These are phyloP conservation scores for Penicillium roqueforti DNA, from an alignment of 495 filamentous ascomycete species.

Conservation along the genomic window DNA sequence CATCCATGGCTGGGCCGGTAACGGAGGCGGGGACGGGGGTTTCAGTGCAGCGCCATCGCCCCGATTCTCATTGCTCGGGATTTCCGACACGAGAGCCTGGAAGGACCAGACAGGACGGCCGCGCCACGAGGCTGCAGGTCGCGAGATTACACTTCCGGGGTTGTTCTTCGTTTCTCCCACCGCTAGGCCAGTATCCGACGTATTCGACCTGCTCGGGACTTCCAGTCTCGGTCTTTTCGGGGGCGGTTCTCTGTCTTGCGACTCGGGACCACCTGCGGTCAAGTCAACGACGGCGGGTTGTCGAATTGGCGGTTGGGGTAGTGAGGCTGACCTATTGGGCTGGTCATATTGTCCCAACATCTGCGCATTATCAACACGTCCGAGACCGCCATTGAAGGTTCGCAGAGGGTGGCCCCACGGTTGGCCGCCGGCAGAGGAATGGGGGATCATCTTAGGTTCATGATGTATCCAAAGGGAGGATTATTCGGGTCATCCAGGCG, in stretches of 20 bases:
- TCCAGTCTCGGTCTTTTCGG: constrained; percentile 41
- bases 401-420: constrained; percentile 40
- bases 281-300: constrained; percentile 40
- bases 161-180: constrained; percentile 33
- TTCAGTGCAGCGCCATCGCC: constrained; percentile 28
- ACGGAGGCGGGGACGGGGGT: constrained; percentile 37
- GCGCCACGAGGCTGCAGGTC: constrained; percentile 36
- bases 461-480: constrained; percentile 29
- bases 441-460: constrained; percentile 47
- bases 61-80: constrained; percentile 28
- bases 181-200: constrained; percentile 21
- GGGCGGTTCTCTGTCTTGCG: constrained; percentile 38
- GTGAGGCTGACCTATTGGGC: constrained; percentile 1
- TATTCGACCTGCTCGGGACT: constrained; percentile 21
- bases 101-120: constrained; percentile 46
- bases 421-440: constrained; percentile 46
- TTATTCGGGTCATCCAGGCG: constrained; percentile 7
- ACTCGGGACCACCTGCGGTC: constrained; percentile 29
- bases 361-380: constrained; percentile 30
- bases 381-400: constrained; percentile 34
- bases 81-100: constrained; percentile 40
- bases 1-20: constrained; percentile 40
- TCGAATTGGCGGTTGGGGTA: constrained; percentile 25
- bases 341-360: constrained; percentile 25
- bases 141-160: constrained; percentile 25